phyloP scores from a whole-genome alignment of 176 grass and related monocot species.

The Carex kokanica region DNA sequence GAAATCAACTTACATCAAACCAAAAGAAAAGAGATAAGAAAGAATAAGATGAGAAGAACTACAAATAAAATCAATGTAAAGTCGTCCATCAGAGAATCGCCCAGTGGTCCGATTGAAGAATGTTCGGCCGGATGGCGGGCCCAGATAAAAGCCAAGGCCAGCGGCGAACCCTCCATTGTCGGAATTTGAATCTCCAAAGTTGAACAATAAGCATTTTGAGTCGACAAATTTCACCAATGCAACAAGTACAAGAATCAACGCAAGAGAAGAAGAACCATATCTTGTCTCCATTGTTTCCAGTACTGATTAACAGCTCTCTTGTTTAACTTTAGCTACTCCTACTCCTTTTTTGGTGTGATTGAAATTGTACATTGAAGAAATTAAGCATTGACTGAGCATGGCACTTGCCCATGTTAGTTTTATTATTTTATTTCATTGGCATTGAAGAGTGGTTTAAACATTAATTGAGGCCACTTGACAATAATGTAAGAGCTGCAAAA shows the following conservation, averaged over 20 bases:
- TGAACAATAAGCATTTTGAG: constrained; percentile 46
- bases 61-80: constrained; percentile 67
- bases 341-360: background rate
- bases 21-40: background rate
- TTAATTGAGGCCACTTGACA: background rate
- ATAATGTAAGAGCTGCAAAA: too few relatives aligned
- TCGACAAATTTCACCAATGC: background rate
- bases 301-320: too few relatives aligned
- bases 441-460: background rate
- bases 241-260: background rate
- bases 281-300: constrained; percentile 5
- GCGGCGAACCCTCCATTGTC: constrained; percentile 42
- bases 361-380: background rate
- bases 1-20: background rate
- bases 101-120: constrained; percentile 57
- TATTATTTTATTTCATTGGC: background rate
- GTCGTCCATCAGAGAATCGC: constrained; percentile 55
- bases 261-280: background rate
- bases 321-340: background rate
- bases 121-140: constrained; percentile 30
- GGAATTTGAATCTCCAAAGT: constrained; percentile 73
- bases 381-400: background rate
- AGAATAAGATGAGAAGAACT: background rate
- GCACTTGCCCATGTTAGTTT: background rate
- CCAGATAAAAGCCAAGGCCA: constrained; percentile 35